phyloP scores from a whole-genome alignment of 345 rosid genomes.

The Ceriops decandra region DNA sequence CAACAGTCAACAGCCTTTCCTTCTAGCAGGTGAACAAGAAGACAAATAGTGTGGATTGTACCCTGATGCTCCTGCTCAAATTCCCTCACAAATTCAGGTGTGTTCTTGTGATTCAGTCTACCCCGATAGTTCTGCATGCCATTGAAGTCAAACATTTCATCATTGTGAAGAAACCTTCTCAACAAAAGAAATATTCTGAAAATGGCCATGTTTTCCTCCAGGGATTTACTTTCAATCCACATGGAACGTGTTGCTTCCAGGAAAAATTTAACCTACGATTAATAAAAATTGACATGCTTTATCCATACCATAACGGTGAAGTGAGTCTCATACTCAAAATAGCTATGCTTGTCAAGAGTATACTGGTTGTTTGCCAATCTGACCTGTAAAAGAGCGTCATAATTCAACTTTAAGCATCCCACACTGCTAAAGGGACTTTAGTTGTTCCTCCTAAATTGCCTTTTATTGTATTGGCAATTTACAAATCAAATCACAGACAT shows the following conservation, averaged over 20 bases:
- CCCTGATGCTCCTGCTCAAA: slow-evolving; percentile 83
- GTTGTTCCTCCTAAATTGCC: no score
- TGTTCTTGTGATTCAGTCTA: slow-evolving; percentile 69
- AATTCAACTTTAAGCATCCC: no score
- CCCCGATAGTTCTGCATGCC: slow-evolving; percentile 79
- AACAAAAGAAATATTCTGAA: slow-evolving; percentile 4
- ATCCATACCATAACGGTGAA: slow-evolving; percentile 90
- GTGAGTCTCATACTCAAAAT: slow-evolving; percentile 92
- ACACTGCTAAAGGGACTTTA: no score
- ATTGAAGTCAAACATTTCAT: slow-evolving; percentile 15
- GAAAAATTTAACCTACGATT: neutral
- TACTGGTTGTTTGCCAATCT: slow-evolving; percentile 82
- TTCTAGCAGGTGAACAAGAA: slow-evolving; percentile 1
- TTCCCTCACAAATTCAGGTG: slow-evolving; percentile 72
- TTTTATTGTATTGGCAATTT: neutral
- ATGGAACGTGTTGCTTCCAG: neutral
- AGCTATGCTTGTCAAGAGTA: slow-evolving; percentile 68
- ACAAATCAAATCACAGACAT: neutral
- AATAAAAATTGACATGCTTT: neutral
- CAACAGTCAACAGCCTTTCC: neutral
- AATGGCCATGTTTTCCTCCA: neutral
- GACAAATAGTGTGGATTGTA: slow-evolving; percentile 13
- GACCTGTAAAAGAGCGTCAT: slow-evolving; percentile 47
- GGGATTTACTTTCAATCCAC: neutral
- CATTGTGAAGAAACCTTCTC: neutral